Conservation (phyloP, 2,329 filamentous ascomycete species). For the Scytalidium sp. region DNA sequence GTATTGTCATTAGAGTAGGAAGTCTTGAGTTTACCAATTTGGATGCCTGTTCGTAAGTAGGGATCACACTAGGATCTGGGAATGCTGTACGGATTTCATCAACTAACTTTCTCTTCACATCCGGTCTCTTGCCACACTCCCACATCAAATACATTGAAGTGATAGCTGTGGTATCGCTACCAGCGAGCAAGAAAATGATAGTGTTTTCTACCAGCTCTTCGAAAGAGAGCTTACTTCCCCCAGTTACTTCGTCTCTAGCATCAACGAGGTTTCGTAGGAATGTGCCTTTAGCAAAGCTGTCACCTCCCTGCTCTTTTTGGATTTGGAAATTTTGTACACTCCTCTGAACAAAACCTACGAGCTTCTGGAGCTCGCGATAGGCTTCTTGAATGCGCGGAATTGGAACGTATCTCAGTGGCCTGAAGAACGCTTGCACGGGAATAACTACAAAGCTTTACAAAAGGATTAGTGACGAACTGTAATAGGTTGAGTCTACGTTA, state of each 20-base stretch:
- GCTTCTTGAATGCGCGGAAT: background rate
- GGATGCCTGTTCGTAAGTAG: background rate
- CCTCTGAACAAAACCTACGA: background rate
- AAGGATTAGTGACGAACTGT: background rate
- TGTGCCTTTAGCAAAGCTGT: background rate
- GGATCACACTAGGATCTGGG: background rate
- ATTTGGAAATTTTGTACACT: background rate
- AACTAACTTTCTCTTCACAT: background rate
- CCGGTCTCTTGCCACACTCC: background rate
- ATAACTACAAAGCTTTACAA: background rate
- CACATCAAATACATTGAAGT: constrained; percentile 4
- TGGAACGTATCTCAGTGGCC: background rate
- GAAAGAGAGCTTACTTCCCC: background rate
- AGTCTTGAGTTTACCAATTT: background rate
- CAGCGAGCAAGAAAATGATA: constrained; percentile 1
- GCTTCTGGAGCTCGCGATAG: background rate
- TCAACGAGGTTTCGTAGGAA: background rate
- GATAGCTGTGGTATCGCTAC: constrained; percentile 6
- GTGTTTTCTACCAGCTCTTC: background rate
- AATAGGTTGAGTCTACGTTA: too few species aligned
- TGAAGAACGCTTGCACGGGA: background rate
- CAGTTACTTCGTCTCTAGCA: background rate
- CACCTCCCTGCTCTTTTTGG: background rate
- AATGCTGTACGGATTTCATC: background rate
- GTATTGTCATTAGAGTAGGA: background rate